A percentile compares a stretch with the other conserved stretches of the same genome.
Conservation (phyloP, 2,329 filamentous ascomycete species). For the Dothistroma septosporum region DNA sequence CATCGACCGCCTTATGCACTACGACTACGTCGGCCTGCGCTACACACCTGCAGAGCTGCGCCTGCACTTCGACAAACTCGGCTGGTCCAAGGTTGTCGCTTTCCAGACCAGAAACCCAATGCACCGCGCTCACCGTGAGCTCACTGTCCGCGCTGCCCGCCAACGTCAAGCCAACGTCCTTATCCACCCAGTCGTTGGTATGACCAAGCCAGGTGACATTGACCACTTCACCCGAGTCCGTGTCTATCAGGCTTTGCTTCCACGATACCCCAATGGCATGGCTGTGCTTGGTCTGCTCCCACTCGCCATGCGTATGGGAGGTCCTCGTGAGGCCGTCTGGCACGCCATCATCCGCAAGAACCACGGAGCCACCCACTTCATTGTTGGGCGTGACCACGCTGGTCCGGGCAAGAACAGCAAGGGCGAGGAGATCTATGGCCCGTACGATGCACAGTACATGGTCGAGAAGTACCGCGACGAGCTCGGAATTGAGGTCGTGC, state of each 20-base stretch:
- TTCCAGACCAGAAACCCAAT: slow-evolving; percentile 99
- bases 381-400: slow-evolving; percentile 96
- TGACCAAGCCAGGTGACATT: slow-evolving; percentile 98
- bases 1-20: slow-evolving; percentile 92
- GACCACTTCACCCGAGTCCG: slow-evolving; percentile 99
- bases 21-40: slow-evolving; percentile 95
- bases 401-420: slow-evolving; percentile 97
- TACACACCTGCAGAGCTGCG: slow-evolving; percentile 94
- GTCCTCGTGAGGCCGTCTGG: slow-evolving; percentile 97
- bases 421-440: slow-evolving; percentile 94
- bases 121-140: slow-evolving; percentile 96
- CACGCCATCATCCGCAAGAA: slow-evolving; percentile 99
- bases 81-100: slow-evolving; percentile 94
- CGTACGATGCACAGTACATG: slow-evolving; percentile 93
- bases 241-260: slow-evolving; percentile 94
- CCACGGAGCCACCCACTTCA: slow-evolving; percentile 98
- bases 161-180: slow-evolving; percentile 96
- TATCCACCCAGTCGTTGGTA: slow-evolving; percentile 95
- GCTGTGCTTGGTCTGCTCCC: slow-evolving; percentile 91
- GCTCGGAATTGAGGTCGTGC: slow-evolving; percentile 97
- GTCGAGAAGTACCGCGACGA: slow-evolving; percentile 96
- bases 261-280: slow-evolving; percentile 98
- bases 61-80: slow-evolving; percentile 97
- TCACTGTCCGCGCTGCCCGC: slow-evolving; percentile 94
- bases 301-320: slow-evolving; percentile 98